phyloP scores from a whole-genome alignment of 2,329 filamentous ascomycete genomes.

The Elsinoe fawcettii region DNA sequence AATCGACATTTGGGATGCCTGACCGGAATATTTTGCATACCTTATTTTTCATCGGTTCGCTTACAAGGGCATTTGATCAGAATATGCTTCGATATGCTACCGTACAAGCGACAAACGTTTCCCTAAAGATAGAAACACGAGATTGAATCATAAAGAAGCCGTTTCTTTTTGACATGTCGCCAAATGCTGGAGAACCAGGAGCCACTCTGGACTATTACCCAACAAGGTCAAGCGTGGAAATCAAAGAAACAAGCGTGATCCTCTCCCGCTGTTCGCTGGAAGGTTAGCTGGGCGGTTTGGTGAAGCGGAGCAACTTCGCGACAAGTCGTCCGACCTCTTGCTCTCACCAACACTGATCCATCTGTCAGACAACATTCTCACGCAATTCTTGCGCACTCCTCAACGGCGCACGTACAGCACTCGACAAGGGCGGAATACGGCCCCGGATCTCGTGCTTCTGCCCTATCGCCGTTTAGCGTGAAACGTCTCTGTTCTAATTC shows the following conservation, averaged over 20 bases:
- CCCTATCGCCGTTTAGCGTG: constrained; percentile 10
- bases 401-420: neutral
- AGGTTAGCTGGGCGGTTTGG: neutral
- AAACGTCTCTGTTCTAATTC: constrained; percentile 3
- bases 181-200: neutral
- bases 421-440: neutral
- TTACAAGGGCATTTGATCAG: neutral
- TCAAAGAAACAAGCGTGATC: neutral
- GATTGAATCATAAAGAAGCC: neutral
- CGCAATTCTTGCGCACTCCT: neutral
- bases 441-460: constrained; percentile 6
- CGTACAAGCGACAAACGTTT: neutral
- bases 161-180: neutral
- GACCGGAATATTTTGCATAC: neutral
- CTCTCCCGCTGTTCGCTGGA: neutral
- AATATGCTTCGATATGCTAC: neutral
- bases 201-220: neutral
- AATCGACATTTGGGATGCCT: neutral
- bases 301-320: neutral
- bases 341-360: neutral
- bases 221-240: neutral
- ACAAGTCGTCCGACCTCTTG: neutral
- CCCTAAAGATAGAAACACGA: neutral
- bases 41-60: neutral
- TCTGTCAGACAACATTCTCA: neutral